Base-by-base conservation (phyloP, 2,329 filamentous ascomycete species). In the Hypoxylon rubiginosum region DNA sequence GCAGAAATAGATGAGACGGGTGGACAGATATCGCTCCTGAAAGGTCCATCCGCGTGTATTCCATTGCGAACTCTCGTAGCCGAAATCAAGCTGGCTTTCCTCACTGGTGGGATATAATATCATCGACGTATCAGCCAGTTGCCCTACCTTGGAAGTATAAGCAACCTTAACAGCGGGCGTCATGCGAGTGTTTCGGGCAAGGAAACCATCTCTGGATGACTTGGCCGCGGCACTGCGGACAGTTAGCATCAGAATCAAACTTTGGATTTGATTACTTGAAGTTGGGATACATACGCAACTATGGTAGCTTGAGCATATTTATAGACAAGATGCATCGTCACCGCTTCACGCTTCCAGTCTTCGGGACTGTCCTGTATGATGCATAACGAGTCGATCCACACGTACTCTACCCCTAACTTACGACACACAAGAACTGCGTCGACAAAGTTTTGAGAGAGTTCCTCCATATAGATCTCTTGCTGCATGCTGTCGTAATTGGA, bases 1-100 rank as follows among this genome's bases (percentile, higher is more conserved):
- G n/a, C 50, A 54, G 50, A 54, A 54, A 36, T 54, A 54, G 19
- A 54, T 24, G 26, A 54, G 50, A 24, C 50, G 26, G 50, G 26
- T 34, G 3, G 50, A 54, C 19, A 54, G 50, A 36, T 34, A 54
- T 15, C 50, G 50, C 32, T 54, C 50, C 50, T 54, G 50, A 21
- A 54, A 54, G 19, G 50, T 54, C 50, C 50, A 54, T 24, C 50
- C 50, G 8, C 50, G 50, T 17, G 50, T 54, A 21, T 54, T 34
- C 50, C 50, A 54, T 19, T 5, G 5, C 15, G 50, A 17, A 3
- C 8, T 11, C 19, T 32, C 28, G 30, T 54, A 54, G 8, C 10
- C n/a, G 30, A 54, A 54, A 36, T 24, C 9, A 7, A 7, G 13
- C 30, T 54, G 3, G n/a, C 21, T 46, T 24, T 46, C 41, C 13